Percentiles rank a stretch among this genome's conserved stretches.
These are phyloP conservation scores for Fusarium pseudoanthophilum DNA, from an alignment of 2,329 filamentous ascomycete genomes.

Conservation along the genomic window DNA sequence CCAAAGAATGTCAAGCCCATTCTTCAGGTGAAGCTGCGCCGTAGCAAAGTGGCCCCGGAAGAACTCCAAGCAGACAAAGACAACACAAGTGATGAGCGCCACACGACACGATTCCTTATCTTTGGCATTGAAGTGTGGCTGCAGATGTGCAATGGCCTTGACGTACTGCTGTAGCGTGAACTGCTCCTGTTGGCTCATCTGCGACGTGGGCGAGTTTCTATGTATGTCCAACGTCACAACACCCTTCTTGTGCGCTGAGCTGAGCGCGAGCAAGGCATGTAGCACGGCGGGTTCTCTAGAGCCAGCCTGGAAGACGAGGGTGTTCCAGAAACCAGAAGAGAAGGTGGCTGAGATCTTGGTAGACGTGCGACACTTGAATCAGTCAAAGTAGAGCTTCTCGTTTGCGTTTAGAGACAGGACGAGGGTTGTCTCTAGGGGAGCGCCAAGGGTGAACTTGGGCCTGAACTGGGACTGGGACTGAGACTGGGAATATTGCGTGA, in stretches of 20 bases:
- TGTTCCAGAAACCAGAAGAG: slow-evolving; percentile 52
- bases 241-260: slow-evolving; percentile 47
- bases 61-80: slow-evolving; percentile 37
- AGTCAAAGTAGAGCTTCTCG: slow-evolving; percentile 36
- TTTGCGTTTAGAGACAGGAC: not conserved
- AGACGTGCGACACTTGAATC: slow-evolving; percentile 51
- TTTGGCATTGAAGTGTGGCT: slow-evolving; percentile 46
- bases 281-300: slow-evolving; percentile 52
- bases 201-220: not conserved
- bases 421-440: slow-evolving; percentile 5
- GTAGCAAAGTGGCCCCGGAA: slow-evolving; percentile 35
- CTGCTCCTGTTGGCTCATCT: slow-evolving; percentile 28
- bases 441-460: not conserved
- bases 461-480: not conserved
- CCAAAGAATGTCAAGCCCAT: slow-evolving; percentile 45
- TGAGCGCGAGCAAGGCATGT: slow-evolving; percentile 54
- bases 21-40: slow-evolving; percentile 31
- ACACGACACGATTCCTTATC: slow-evolving; percentile 48
- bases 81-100: slow-evolving; percentile 48
- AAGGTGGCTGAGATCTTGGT: slow-evolving; percentile 53
- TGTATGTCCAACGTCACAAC: slow-evolving; percentile 5
- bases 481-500: not conserved
- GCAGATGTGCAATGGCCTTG: slow-evolving; percentile 51
- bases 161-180: slow-evolving; percentile 50
- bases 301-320: slow-evolving; percentile 51